Evolutionary conservation across 257 asterid genomes (phyloP).

Genomic region (Solanum boliviense): DNA sequence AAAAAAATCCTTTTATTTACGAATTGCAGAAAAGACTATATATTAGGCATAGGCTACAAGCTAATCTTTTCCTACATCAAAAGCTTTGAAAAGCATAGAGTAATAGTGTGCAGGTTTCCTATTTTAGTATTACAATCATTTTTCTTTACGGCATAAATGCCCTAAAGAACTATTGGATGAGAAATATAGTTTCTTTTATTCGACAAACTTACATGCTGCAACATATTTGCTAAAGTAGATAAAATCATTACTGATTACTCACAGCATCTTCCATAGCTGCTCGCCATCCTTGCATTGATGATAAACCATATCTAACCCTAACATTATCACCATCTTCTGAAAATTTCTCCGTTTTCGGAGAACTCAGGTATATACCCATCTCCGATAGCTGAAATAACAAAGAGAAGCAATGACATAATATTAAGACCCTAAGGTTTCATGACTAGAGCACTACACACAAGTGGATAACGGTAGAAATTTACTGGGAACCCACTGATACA

Average conservation of each 20-base stretch:
- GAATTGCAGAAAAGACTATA: neutral
- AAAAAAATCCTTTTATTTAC: neutral
- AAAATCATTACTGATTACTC: constrained; percentile 16
- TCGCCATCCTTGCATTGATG: constrained; percentile 99
- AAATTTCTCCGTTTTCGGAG: constrained; percentile 81
- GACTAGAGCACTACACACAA: neutral
- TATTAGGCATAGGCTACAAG: neutral
- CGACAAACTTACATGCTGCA: neutral
- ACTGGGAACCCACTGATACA: neutral
- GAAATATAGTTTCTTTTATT: neutral
- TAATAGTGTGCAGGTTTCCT: neutral
- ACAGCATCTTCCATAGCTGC: constrained; percentile 99
- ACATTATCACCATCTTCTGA: constrained; percentile 73
- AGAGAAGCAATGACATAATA: neutral
- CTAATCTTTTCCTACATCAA: neutral
- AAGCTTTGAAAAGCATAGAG: neutral
- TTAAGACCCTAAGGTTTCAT: neutral
- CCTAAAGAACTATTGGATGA: neutral
- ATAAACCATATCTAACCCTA: constrained; percentile 68
- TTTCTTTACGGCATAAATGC: neutral
- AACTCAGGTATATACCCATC: constrained; percentile 91
- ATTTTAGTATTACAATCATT: neutral
- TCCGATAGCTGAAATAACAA: constrained; percentile 28
- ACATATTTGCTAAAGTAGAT: neutral
- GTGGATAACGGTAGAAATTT: neutral